Evolutionary conservation across 1,139 yeast species (phyloP).

Genomic region (Kurtzmaniella quercitrusa): DNA sequence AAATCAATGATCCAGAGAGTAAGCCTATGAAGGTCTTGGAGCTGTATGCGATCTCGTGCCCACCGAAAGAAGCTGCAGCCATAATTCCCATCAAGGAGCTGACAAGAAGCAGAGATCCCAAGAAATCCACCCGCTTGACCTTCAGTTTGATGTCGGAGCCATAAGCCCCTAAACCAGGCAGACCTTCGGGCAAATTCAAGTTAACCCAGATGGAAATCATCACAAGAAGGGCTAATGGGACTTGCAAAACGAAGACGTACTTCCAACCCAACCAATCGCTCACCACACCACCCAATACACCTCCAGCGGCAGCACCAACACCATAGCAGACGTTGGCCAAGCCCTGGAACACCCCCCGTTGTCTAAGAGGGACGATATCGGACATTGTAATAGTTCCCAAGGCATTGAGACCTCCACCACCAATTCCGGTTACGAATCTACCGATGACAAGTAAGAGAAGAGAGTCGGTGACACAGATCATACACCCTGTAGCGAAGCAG

Average conservation of each 20-base stretch:
- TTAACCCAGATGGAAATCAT: constrained; percentile 32
- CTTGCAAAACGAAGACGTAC: constrained; percentile 48
- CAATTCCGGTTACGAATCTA: constrained; percentile 50
- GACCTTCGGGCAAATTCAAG: constrained; percentile 44
- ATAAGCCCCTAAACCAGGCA: constrained; percentile 45
- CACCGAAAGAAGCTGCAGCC: constrained; percentile 68
- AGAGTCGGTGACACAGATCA: constrained; percentile 36
- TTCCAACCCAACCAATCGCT: constrained; percentile 81
- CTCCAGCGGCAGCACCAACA: constrained; percentile 54
- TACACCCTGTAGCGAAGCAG: constrained; percentile 38
- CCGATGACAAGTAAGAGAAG: constrained; percentile 53
- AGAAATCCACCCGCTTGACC: constrained; percentile 62
- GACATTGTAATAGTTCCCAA: constrained; percentile 50
- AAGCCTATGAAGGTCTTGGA: constrained; percentile 30
- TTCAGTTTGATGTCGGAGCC: constrained; percentile 36
- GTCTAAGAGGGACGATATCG: constrained; percentile 49
- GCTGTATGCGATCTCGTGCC: constrained; percentile 45
- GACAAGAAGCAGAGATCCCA: constrained; percentile 63
- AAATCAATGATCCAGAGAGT: constrained; percentile 14
- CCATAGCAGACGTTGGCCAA: constrained; percentile 46
- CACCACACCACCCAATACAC: constrained; percentile 60
- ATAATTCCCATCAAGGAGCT: constrained; percentile 48
- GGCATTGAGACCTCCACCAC: constrained; percentile 54
- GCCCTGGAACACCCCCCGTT: constrained; percentile 52
- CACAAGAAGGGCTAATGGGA: constrained; percentile 59